Evolutionary conservation across 345 rosid genomes (phyloP), one percentile per base, ranked within the genome.

Genomic region (Laguncularia racemosa): DNA sequence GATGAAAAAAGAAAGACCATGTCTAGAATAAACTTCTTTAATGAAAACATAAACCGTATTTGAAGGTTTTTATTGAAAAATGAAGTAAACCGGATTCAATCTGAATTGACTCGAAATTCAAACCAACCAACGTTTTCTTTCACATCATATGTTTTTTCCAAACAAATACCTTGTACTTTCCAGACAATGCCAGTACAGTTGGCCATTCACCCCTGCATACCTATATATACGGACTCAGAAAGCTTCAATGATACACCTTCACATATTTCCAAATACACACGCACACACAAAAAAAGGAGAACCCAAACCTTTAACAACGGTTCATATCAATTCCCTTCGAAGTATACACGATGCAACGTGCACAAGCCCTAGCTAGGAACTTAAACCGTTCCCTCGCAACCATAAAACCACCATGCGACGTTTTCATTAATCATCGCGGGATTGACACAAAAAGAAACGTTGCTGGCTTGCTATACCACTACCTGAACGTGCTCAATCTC

Each of bases 351-450:
- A 85, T 88, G 96, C 88, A 72, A 59, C 77, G 79, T 48, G 11
- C 66, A 18, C 43, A 20, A 26, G 50, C 59, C 12, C 20, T 58
- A 9, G 51, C 33, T 16, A 53, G 45, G 58, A 53, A 19, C 43
- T 13, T 62, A 51, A 53, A 44, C 66, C 52, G 23, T 0, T 44
- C 16, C 52, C 58, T 13, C 46, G 61, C n/a, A 19, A 16, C 50
- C 54, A 46, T 44, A 20, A 47, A 23, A 51, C 66, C 67, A 20
- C 50, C 74, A 0, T 83, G 85, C 20, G 93, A 89, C 15, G 76
- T 92, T 4, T 92, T 92, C 79, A 92, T 92, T 45, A 92, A 79
- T 44, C 98, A 92, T 51, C 78, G 98, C 0, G 88, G 95, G 1
- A 76, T 69, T 4, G 98, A 92, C 44, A 92, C 96, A 0, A 89